Conservation (phyloP, 805 yeast genomes). For the Yamadazyma takamatsuzukensis region DNA sequence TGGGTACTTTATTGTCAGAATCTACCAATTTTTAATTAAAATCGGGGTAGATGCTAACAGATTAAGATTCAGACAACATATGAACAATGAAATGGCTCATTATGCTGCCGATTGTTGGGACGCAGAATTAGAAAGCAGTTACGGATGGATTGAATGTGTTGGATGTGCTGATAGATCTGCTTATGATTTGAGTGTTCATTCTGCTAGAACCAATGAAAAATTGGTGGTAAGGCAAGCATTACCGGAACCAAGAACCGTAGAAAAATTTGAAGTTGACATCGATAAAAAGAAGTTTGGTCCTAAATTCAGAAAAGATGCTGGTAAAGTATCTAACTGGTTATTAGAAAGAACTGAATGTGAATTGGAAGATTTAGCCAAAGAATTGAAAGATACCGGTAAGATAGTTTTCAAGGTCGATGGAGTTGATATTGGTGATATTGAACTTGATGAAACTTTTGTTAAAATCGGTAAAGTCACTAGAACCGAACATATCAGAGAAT, state of each 20-base stretch:
- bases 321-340: conserved; percentile 82
- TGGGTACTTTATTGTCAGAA: conserved; percentile 95
- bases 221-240: conserved; percentile 90
- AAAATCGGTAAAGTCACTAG: conserved; percentile 73
- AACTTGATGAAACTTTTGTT: conserved; percentile 68
- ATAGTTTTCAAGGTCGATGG: conserved; percentile 68
- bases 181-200: conserved; percentile 91
- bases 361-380: conserved; percentile 70
- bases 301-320: conserved; percentile 94
- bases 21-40: conserved; percentile 74
- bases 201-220: conserved; percentile 93
- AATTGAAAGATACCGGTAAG: conserved; percentile 58
- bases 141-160: conserved; percentile 99
- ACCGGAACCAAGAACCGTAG: conserved; percentile 78
- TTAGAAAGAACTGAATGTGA: conserved; percentile 76
- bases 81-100: conserved; percentile 99
- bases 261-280: conserved; percentile 77
- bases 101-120: conserved; percentile 99
- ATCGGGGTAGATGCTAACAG: conserved; percentile 86
- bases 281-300: conserved; percentile 98
- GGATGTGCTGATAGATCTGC: conserved; percentile 99
- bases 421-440: conserved; percentile 58
- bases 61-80: conserved; percentile 96
- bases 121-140: conserved; percentile 91
- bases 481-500: conserved; percentile 91